Evolutionary conservation across 345 rosid genomes (phyloP), one percentile per base, ranked within the genome.

Genomic region (Hibiscus trionum): DNA sequence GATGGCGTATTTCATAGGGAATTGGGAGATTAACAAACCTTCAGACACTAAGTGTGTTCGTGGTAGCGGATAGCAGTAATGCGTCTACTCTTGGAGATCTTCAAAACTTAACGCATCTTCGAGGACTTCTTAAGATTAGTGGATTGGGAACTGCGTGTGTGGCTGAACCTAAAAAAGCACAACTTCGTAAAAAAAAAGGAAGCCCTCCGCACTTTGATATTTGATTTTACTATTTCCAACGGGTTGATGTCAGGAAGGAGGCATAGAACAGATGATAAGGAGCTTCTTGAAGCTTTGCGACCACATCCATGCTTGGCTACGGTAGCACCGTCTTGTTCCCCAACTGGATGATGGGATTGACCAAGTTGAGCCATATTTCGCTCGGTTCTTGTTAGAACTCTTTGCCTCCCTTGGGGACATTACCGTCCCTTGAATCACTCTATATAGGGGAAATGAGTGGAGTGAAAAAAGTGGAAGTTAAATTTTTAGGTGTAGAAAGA

Each of bases 1-100:
- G 69, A 64, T 64, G 69, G 52, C 69, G 0, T 64, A 64, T 64
- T 64, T 64, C 39, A 64, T 64, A 64, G 69, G 70, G 70, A 10
- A 26, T 66, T 11, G 70, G 70, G 5, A 66, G 56, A 47, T 21
- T 66, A 47, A 66, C 56, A 11, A 15, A 24, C 56, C 56, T 66
- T 24, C 52, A 26, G 70, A 66, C 35, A 11, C 56, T 46, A 5
- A 44, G 12, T 29, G 56, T 21, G n/a, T 66, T 66, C 3, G 37
- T 46, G 19, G 70, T 4, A 14, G 5, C 7, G 9, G 19, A 42
- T 44, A 26, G 24, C 7, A 17, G 15, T 26, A 6, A 46, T 24
- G 70, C 31, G 21, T 42, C 37, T 66, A 66, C 33, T 26, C 31
- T 66, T 44, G 70, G 17, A 66, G 55, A 66, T 66, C 70, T 66